Evolutionary conservation across 768 basidiomycete genomes (phyloP).

Genomic region (Leccinum uliginosum): DNA sequence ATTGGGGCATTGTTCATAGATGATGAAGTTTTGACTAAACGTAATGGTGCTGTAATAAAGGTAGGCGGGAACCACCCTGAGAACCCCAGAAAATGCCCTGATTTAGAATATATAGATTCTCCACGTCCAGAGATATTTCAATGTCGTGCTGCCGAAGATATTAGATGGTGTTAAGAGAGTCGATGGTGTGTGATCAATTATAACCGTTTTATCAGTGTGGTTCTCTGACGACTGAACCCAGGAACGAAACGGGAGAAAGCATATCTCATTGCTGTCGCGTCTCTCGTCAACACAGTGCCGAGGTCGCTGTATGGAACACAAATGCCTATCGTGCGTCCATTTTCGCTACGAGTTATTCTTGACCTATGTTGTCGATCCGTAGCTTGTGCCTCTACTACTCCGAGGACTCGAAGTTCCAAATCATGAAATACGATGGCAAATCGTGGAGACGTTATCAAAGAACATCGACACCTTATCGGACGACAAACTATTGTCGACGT

Average conservation of each 20-base stretch:
- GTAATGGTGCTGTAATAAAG: slow-evolving; percentile 73
- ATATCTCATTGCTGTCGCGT: slow-evolving; percentile 79
- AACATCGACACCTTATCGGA: slow-evolving; percentile 58
- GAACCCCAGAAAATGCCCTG: not conserved
- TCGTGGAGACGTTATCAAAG: slow-evolving; percentile 73
- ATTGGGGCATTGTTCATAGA: slow-evolving; percentile 62
- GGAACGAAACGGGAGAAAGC: slow-evolving; percentile 56
- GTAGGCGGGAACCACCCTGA: slow-evolving; percentile 36
- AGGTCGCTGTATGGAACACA: slow-evolving; percentile 68
- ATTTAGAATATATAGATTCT: slow-evolving; percentile 46
- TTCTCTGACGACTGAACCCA: slow-evolving; percentile 20
- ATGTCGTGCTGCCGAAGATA: slow-evolving; percentile 67
- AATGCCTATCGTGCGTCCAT: slow-evolving; percentile 50
- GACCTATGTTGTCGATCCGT: not conserved
- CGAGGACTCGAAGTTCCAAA: slow-evolving; percentile 80
- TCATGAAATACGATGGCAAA: slow-evolving; percentile 65
- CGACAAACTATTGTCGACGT: slow-evolving; percentile 54
- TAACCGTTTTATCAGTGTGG: not conserved
- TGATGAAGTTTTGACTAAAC: slow-evolving; percentile 68
- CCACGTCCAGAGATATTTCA: slow-evolving; percentile 73
- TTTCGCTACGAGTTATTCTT: not conserved
- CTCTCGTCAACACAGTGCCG: slow-evolving; percentile 76
- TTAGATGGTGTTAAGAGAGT: slow-evolving; percentile 58
- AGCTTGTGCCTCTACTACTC: slow-evolving; percentile 89
- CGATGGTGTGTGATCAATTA: slow-evolving; percentile 38